Percentiles rank a stretch among this genome's conserved stretches.
Evolutionary conservation across 208 protist species (phyloP).

Genomic region (Trypanosoma platydactyli): DNA sequence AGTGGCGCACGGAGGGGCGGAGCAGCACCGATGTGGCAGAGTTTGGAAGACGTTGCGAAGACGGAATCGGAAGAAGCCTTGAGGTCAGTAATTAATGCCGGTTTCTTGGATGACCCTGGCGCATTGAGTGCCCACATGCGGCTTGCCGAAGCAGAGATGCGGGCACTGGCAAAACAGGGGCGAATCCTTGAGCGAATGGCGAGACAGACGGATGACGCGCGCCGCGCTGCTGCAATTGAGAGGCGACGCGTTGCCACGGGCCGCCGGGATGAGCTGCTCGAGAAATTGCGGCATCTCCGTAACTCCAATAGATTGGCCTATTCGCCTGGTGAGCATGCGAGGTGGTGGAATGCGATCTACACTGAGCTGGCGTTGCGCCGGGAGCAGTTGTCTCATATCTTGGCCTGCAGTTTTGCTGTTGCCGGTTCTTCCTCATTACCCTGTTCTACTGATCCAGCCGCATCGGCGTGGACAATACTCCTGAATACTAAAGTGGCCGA

Average conservation of each 20-base stretch:
- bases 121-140: constrained; percentile 8
- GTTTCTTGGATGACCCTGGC: background rate
- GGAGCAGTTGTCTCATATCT: constrained; percentile 15
- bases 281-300: constrained; percentile 8
- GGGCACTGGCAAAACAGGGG: constrained; percentile 10
- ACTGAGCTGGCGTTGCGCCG: constrained; percentile 12
- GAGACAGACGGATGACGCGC: constrained; percentile 4
- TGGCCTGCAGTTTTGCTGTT: constrained; percentile 8
- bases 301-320: background rate
- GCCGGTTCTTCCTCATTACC: too few species aligned
- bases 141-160: constrained; percentile 28
- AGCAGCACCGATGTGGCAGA: background rate
- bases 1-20: background rate
- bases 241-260: background rate
- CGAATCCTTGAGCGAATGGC: constrained; percentile 9
- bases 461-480: background rate
- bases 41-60: constrained; percentile 9
- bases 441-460: too few species aligned
- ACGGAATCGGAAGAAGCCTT: constrained; percentile 1
- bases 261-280: constrained; percentile 17
- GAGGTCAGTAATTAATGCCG: background rate
- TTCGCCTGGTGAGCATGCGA: background rate
- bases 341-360: constrained; percentile 18
- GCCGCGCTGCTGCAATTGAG: constrained; percentile 8
- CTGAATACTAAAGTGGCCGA: background rate